Conservation (phyloP, 2,329 filamentous ascomycete genomes). For the Botrytis galanthina region DNA sequence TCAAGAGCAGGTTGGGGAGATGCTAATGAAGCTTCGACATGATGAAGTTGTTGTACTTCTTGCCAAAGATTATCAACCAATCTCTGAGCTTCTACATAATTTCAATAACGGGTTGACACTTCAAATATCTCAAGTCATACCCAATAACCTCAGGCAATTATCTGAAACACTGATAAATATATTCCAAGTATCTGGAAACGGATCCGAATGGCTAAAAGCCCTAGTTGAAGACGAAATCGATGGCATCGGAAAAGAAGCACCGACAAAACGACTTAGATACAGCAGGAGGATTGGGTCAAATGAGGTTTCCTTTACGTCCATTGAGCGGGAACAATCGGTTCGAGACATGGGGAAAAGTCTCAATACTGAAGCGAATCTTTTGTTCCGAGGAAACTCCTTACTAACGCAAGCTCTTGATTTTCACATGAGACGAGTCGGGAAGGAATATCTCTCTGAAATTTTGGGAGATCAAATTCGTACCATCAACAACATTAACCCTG, state of each 20-base stretch:
- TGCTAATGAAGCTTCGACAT: slow-evolving; percentile 78
- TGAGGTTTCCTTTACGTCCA: slow-evolving; percentile 59
- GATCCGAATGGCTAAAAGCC: slow-evolving; percentile 86
- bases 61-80: slow-evolving; percentile 76
- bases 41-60: slow-evolving; percentile 90
- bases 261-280: slow-evolving; percentile 71
- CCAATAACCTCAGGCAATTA: slow-evolving; percentile 73
- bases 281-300: slow-evolving; percentile 68
- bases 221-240: slow-evolving; percentile 97
- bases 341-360: slow-evolving; percentile 76
- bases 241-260: slow-evolving; percentile 78
- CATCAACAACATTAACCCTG: slow-evolving; percentile 85
- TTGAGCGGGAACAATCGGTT: slow-evolving; percentile 68
- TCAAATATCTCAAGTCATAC: slow-evolving; percentile 77
- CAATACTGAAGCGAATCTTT: slow-evolving; percentile 84
- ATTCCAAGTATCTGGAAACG: slow-evolving; percentile 85
- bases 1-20: slow-evolving; percentile 74
- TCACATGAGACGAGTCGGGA: slow-evolving; percentile 91
- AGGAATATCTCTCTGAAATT: slow-evolving; percentile 86
- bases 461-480: slow-evolving; percentile 81
- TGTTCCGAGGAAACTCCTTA: slow-evolving; percentile 93
- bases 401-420: slow-evolving; percentile 91
- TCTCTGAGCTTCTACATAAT: slow-evolving; percentile 79
- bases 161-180: slow-evolving; percentile 90
- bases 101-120: slow-evolving; percentile 82